Conservation (phyloP, 805 yeast genomes). For the Candida tammaniensis region DNA sequence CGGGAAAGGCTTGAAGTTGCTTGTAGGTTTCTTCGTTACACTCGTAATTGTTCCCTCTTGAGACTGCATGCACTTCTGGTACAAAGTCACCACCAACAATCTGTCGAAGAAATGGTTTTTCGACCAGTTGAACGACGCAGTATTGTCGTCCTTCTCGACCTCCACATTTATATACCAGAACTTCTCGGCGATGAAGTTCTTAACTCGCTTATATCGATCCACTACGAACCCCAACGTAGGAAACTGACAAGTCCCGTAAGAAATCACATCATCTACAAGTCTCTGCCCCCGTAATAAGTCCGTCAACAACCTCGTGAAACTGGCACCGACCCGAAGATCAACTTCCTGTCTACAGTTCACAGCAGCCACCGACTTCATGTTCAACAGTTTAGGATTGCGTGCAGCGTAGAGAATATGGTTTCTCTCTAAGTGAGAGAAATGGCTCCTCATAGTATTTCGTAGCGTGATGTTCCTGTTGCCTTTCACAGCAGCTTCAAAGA, state of each 20-base stretch:
- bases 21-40: constrained; percentile 59
- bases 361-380: constrained; percentile 72
- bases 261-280: constrained; percentile 42
- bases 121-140: constrained; percentile 59
- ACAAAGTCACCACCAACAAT: constrained; percentile 57
- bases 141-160: constrained; percentile 37
- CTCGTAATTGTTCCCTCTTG: constrained; percentile 50
- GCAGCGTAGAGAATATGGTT: constrained; percentile 77
- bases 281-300: constrained; percentile 39
- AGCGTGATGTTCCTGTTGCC: constrained; percentile 45
- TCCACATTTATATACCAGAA: constrained; percentile 74
- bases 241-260: constrained; percentile 94
- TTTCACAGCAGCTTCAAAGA: constrained; percentile 63
- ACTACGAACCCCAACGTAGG: constrained; percentile 97
- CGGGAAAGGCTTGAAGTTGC: constrained; percentile 83
- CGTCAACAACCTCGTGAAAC: constrained; percentile 81
- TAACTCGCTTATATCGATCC: constrained; percentile 78
- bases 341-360: constrained; percentile 83
- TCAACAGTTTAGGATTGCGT: constrained; percentile 57
- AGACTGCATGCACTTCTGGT: constrained; percentile 59
- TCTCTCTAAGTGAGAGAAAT: constrained; percentile 82
- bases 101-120: constrained; percentile 73
- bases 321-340: constrained; percentile 84
- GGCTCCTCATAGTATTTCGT: constrained; percentile 62
- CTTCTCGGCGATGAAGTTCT: constrained; percentile 67